phyloP scores from a whole-genome alignment of 495 filamentous ascomycete species.

The Aspergillus nidulans region DNA sequence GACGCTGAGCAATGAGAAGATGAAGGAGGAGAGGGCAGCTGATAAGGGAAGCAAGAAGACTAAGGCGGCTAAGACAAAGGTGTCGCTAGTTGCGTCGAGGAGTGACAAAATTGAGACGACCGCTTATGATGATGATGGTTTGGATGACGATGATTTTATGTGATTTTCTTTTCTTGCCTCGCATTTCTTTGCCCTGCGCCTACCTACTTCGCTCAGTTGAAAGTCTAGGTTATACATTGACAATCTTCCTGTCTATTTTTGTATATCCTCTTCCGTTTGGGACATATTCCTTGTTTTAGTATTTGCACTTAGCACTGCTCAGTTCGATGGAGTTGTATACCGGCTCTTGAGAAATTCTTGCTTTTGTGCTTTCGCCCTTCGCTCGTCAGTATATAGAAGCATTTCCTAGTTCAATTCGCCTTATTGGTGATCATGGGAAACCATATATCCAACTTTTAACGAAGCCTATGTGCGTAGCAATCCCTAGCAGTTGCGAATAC shows the following conservation, averaged over 20 bases:
- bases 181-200: background rate
- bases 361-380: background rate
- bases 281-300: background rate
- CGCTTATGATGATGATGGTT: constrained; percentile 76
- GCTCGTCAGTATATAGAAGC: background rate
- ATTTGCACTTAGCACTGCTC: background rate
- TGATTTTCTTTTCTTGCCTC: constrained; percentile 33
- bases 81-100: constrained; percentile 65
- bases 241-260: too few species aligned
- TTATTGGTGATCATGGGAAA: too few species aligned
- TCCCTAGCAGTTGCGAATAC: too few species aligned
- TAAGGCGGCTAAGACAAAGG: constrained; percentile 93
- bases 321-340: constrained; percentile 6
- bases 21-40: constrained; percentile 94
- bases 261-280: too few species aligned
- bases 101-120: constrained; percentile 65
- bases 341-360: background rate
- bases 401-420: background rate
- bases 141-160: constrained; percentile 69
- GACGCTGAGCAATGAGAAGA: constrained; percentile 90
- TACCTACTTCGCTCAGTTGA: background rate
- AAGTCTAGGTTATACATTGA: background rate
- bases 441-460: too few species aligned
- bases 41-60: constrained; percentile 96
- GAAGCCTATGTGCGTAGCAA: too few species aligned